Conservation (phyloP, 2,329 filamentous ascomycete species). For the Penicillium paneum region DNA sequence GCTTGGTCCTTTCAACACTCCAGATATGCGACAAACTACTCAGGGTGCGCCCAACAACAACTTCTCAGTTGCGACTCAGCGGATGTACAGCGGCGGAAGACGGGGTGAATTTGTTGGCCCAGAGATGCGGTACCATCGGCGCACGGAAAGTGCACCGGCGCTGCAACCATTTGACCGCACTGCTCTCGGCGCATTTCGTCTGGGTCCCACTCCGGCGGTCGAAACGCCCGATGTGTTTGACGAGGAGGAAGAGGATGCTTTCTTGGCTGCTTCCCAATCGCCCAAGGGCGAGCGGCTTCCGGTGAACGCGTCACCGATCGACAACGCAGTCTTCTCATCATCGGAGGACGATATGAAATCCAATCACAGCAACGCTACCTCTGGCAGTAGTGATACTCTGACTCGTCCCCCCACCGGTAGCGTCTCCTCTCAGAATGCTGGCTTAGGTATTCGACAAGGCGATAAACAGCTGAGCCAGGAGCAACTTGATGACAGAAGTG, state of each 20-base stretch:
- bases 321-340: slow-evolving; percentile 9
- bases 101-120: slow-evolving; percentile 47
- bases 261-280: slow-evolving; percentile 41
- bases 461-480: slow-evolving; percentile 5
- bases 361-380: slow-evolving; percentile 24
- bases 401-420: slow-evolving; percentile 20
- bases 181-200: slow-evolving; percentile 36
- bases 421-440: slow-evolving; percentile 16
- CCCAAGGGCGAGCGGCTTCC: slow-evolving; percentile 18
- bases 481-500: slow-evolving; percentile 3
- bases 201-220: slow-evolving; percentile 39
- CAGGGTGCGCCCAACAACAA: slow-evolving; percentile 34
- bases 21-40: slow-evolving; percentile 38
- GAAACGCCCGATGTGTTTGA: slow-evolving; percentile 49
- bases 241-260: slow-evolving; percentile 51
- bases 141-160: slow-evolving; percentile 49
- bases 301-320: slow-evolving; percentile 1
- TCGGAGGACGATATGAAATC: slow-evolving; percentile 22
- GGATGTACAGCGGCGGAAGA: slow-evolving; percentile 50
- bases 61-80: slow-evolving; percentile 41
- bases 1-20: slow-evolving; percentile 83
- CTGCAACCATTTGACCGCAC: slow-evolving; percentile 49
- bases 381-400: slow-evolving; percentile 21
- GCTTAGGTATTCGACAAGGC: slow-evolving; percentile 30
- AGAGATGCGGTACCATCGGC: slow-evolving; percentile 51